These are phyloP conservation scores for Rhododendron vialii DNA, from an alignment of 148 eudicot genomes.

Conservation along the genomic window DNA sequence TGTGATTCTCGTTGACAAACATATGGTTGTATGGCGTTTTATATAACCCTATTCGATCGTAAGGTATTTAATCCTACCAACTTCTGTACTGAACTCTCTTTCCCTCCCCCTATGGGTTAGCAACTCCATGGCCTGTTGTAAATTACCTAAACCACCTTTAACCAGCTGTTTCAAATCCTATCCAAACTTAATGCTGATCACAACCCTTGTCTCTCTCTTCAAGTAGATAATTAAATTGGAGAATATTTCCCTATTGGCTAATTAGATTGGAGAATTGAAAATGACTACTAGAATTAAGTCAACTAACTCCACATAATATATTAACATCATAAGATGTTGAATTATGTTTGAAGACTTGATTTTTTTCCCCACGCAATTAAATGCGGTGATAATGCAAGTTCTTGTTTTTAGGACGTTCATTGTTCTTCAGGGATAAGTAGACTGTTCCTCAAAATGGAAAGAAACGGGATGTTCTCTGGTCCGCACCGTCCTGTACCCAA, in stretches of 20 bases:
- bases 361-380: neutral
- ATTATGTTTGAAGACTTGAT: neutral
- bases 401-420: too few species aligned
- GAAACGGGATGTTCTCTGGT: too few species aligned
- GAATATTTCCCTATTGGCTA: neutral
- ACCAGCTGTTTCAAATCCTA: neutral
- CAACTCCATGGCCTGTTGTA: neutral
- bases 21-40: neutral
- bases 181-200: neutral
- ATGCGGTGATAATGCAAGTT: neutral
- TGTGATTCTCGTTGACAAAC: neutral
- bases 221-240: neutral
- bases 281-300: neutral
- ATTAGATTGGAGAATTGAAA: neutral
- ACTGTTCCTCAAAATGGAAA: too few species aligned
- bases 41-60: neutral
- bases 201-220: neutral
- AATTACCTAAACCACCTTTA: constrained; percentile 6
- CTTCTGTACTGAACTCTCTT: constrained; percentile 9
- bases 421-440: too few species aligned
- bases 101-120: neutral
- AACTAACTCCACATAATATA: neutral
- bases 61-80: neutral
- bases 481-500: too few species aligned
- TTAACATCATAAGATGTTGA: neutral